phyloP scores from a whole-genome alignment of 2,329 filamentous ascomycete species.

The Raffaelea ambrosiae region DNA sequence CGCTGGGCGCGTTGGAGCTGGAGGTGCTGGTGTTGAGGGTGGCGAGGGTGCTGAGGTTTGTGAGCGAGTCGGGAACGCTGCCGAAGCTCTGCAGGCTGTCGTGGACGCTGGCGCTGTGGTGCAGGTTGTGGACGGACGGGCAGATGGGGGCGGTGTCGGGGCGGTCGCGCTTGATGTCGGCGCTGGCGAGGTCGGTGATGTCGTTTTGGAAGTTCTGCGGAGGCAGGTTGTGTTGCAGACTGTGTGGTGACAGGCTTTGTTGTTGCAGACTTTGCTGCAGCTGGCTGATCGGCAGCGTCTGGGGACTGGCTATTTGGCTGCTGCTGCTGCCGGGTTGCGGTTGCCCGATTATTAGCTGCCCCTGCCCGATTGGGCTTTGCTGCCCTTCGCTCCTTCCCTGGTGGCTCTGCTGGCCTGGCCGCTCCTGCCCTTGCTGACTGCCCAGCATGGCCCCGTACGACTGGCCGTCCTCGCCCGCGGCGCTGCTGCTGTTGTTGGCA shows the following conservation, averaged over 20 bases:
- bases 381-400: not conserved
- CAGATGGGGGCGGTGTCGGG: too few relatives aligned
- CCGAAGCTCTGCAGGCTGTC: too few relatives aligned
- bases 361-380: too few relatives aligned
- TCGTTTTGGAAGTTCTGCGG: too few relatives aligned
- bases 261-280: not conserved
- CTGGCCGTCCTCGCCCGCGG: slow-evolving; percentile 4
- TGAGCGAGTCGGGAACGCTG: not conserved
- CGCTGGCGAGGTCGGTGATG: not conserved
- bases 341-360: too few relatives aligned
- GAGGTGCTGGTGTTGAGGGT: slow-evolving; percentile 17
- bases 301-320: not conserved
- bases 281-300: too few relatives aligned
- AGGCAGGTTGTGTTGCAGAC: too few relatives aligned
- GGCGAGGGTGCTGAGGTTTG: not conserved
- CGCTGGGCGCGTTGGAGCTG: slow-evolving; percentile 17
- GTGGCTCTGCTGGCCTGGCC: slow-evolving; percentile 1
- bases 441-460: slow-evolving; percentile 5
- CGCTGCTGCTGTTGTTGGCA: too few relatives aligned
- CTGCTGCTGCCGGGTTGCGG: slow-evolving; percentile 8
- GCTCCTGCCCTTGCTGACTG: not conserved
- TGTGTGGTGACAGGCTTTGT: too few relatives aligned
- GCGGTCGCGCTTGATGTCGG: not conserved
- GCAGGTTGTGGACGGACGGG: too few relatives aligned
- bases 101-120: too few relatives aligned